Evolutionary conservation across 148 eudicot genomes (phyloP).

Genomic region (Rhododendron simsii): DNA sequence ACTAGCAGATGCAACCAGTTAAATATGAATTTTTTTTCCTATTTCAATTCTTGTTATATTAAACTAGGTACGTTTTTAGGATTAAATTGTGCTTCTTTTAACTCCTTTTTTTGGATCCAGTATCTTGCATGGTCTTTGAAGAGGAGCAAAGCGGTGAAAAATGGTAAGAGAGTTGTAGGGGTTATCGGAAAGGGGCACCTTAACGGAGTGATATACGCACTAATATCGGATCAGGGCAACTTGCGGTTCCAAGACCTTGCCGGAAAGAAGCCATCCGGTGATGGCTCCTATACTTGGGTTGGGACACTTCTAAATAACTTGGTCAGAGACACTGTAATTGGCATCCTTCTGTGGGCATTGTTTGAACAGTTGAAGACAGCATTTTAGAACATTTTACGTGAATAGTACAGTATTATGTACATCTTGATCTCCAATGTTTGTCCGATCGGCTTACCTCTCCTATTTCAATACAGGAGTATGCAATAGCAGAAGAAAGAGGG

Average conservation of each 20-base stretch:
- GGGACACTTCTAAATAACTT: conserved; percentile 39
- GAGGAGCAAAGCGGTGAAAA: conserved; percentile 90
- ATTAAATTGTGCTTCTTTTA: not conserved
- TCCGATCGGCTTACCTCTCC: not conserved
- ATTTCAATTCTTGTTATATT: not conserved
- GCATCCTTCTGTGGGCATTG: conserved; percentile 63
- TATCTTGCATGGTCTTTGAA: conserved; percentile 95
- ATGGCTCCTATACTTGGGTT: conserved; percentile 41
- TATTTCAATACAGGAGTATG: not conserved
- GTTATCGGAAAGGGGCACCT: conserved; percentile 89
- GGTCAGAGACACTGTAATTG: conserved; percentile 74
- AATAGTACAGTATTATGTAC: not conserved
- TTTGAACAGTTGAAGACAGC: conserved; percentile 49
- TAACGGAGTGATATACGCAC: conserved; percentile 88
- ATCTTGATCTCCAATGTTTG: not conserved
- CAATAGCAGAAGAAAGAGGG: not conserved
- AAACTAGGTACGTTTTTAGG: not conserved
- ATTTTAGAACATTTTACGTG: conserved; percentile 5
- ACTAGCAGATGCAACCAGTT: not conserved
- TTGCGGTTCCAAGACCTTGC: conserved; percentile 74
- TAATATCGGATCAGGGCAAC: conserved; percentile 74
- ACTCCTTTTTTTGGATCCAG: conserved; percentile 27
- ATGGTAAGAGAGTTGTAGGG: conserved; percentile 82
- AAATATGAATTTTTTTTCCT: not conserved
- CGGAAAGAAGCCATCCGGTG: conserved; percentile 41